Base-by-base conservation (phyloP, 1,139 yeast genomes). In the Pichia sp. region DNA sequence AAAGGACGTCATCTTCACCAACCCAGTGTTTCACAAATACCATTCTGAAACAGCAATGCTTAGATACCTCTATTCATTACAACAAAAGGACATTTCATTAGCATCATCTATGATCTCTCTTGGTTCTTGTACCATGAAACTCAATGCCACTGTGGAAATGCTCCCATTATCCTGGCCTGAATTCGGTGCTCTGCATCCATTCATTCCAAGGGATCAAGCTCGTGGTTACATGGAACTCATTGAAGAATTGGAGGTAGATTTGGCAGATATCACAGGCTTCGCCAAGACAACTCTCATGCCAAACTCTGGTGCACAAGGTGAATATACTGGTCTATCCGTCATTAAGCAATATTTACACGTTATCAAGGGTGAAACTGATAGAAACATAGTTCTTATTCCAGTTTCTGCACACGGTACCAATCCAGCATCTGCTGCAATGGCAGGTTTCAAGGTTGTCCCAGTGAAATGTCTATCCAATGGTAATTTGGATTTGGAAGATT, bases 291-390 rank as follows among this genome's bases (percentile, higher is more conserved):
- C 96, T 6, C 67, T 85, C 41, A 94, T 87, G 78, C 98, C 98
- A 47, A 91, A 91, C 60, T 85, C 96, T 32, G 98, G 98, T 49
- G 98, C 98, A 29, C 96, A 88, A 62, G 98, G 98, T 60, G 98
- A 91, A 63, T 91, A 83, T 63, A 77, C 97, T 20, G 98, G 98
- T 26, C 70, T 91, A 47, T 75, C 94, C 40, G 86, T 87, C 38
- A 91, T 91, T 51, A 74, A 79, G 52, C 75, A 83, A 34, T 91
- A 85, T 59, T 76, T 83, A 51, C 49, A 44, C 24, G 75, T 75
- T 45, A 66, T 83, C 23, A 70, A 67, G 38, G 95, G 94, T 30
- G 81, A 88, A 53, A 64, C 69, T 23, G 62, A 75, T 46, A 75
- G 98, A 58, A 79, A 88, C 58, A 72, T 91, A 39, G 91, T 96